Base-by-base conservation (phyloP, 139 green algal species). In the Volvox reticuliferus region DNA sequence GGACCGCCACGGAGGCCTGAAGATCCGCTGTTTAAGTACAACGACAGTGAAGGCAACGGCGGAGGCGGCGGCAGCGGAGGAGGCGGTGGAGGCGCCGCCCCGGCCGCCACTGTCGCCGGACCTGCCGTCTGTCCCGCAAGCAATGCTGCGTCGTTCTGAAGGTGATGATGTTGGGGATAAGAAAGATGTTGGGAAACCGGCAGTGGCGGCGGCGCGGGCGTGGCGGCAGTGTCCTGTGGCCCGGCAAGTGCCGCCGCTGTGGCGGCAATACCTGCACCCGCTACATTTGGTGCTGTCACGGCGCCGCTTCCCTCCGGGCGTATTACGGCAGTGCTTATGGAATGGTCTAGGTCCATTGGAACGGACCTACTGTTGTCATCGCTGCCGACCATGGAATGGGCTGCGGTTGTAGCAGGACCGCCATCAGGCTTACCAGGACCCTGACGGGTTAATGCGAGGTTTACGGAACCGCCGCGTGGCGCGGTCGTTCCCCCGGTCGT, bases 281-380 rank as follows among this genome's bases (percentile, higher is more conserved):
- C 30, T 55, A 55, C 44, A 55, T 55, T 55, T 55, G 44, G 44
- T 55, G 44, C 9, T 55, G 44, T n/a, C 3, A 16, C 84, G 3
- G 26, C 68, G 26, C 36, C 65, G 61, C 33, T 30, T 14, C 21
- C 84, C 37, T 89, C 84, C 12, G 55, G 68, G 0, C 26, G 33
- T 13, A 79, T 26, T 14, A 35, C 35, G 19, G 44, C 44, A 55
- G 73, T 90, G 21, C 86, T 77, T 30, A 84, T 63, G 1, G 73
- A 84, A 14, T 90, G 71, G 30, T 90, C 86, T 14, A 90, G 50
- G 32, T 90, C 86, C 86, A 90, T 90, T 21, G 86, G 86, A 6
- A 90, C 86, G 5, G 86, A 90, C 21, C 73, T 22, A 75, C 86
- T 90, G 86, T 37, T 37, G 30, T 83, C 86, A 1, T 90, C 86